Evolutionary conservation across 768 basidiomycete genomes (phyloP), one percentile per base, ranked within the genome.

Genomic region (Sistotremastrum niveocremeum): DNA sequence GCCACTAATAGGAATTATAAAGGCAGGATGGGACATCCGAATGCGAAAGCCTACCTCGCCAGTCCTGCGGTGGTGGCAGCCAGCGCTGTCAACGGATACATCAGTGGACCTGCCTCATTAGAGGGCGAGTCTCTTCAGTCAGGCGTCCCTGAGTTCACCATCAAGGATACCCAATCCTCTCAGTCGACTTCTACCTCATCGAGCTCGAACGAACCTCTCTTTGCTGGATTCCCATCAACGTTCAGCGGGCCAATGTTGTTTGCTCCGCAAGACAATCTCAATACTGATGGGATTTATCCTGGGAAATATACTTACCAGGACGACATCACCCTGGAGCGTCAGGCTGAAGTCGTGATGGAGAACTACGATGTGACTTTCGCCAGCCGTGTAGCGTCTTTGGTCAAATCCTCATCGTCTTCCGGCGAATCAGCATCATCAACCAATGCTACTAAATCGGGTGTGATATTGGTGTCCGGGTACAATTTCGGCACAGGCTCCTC

Each of bases 291-390:
- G 1, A 89, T 99, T 56, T 99, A 99, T 66, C 95, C 95, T 1
- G 94, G 94, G 12, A 98, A 95, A 63, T 98, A 95, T 64, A 99
- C 94, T 5, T 99, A 99, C 63, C 91, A 95, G 64, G 95, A 99
- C 60, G 95, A 97, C 57, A 95, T 99, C 61, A 97, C 94, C 2
- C 88, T 90, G 34, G 83, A 81, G 50, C 77, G 81, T 31, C 95
- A 98, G 62, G 93, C 90, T 2, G 78, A 95, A 56, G 84, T 98
- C 20, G 94, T 97, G 37, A 97, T 98, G 93, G 94, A 99, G 67
- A 99, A 98, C 68, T 98, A 99, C 62, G 94, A 99, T 56, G 81
- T 88, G 0, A 63, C 71, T 0, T 98, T 98, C 60, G 85, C 94
- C 8, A 44, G 67, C 2, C 74, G 77, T 45, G 81, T 86, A 35